Conservation (phyloP, 1,284 basidiomycete species). For the Apiotrichum sp. region DNA sequence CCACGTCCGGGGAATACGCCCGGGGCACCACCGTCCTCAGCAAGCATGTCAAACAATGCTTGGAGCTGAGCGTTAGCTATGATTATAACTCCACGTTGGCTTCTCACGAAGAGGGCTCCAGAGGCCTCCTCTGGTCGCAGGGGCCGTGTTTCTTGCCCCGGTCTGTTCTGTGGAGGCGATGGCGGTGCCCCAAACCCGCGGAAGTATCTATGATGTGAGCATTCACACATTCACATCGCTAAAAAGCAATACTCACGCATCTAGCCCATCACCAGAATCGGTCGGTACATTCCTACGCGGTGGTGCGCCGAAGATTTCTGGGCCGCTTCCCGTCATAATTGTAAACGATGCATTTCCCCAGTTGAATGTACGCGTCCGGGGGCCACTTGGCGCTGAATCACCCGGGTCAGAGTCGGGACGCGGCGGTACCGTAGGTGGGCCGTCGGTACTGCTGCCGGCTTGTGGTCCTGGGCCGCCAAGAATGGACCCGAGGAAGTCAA, state of each 20-base stretch:
- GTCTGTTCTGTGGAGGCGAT: not conserved
- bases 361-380: conserved; percentile 1
- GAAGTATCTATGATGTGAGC: conserved; percentile 22
- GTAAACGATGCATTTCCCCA: not conserved
- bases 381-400: not conserved
- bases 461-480: not conserved
- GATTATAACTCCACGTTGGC: no score
- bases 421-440: not conserved
- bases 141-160: conserved; percentile 6
- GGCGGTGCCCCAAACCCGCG: conserved; percentile 23
- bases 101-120: conserved; percentile 23
- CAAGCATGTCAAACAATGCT: conserved; percentile 28
- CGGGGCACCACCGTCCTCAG: conserved; percentile 22
- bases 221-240: no score
- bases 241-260: conserved; percentile 4
- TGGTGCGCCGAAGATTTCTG: not conserved
- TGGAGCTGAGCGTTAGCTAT: conserved; percentile 20
- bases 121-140: not conserved
- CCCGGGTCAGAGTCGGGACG: not conserved
- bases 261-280: conserved; percentile 6
- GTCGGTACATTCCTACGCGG: not conserved
- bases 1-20: conserved; percentile 17
- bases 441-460: not conserved
- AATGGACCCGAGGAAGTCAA: not conserved
- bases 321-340: not conserved